These are phyloP conservation scores for Fusarium sp. DNA, from an alignment of 2,329 filamentous ascomycete genomes.

Conservation along the genomic window DNA sequence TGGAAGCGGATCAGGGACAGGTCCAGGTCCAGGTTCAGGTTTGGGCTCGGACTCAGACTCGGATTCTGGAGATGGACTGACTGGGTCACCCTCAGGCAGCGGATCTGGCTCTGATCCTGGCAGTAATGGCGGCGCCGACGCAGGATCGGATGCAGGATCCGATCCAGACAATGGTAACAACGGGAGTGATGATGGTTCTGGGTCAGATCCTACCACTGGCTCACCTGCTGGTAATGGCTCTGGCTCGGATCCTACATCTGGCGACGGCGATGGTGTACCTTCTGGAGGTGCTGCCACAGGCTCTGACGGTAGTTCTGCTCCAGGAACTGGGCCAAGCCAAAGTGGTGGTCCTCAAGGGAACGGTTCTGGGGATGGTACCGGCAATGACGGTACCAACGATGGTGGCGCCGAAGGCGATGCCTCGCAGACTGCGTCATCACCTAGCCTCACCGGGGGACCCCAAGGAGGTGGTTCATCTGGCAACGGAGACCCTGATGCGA, in stretches of 20 bases:
- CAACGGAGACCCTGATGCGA: neutral
- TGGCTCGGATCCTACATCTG: neutral
- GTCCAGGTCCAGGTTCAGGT: neutral
- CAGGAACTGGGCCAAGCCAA: neutral
- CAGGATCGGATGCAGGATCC: neutral
- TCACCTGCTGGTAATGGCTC: neutral
- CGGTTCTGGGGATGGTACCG: neutral
- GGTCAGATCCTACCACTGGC: neutral
- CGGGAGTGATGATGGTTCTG: neutral
- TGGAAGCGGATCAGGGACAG: neutral
- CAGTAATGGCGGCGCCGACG: neutral
- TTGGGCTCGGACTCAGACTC: neutral
- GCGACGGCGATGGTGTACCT: neutral
- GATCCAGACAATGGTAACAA: neutral
- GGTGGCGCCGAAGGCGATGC: neutral
- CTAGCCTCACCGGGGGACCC: neutral
- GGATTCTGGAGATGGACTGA: neutral
- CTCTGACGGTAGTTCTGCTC: neutral
- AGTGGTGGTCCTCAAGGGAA: too few species aligned
- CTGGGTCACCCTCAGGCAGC: neutral
- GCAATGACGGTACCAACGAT: neutral
- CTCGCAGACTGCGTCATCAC: neutral
- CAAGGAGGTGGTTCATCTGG: constrained; percentile 2
- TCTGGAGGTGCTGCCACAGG: neutral
- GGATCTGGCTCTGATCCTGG: neutral